phyloP scores from a whole-genome alignment of 192 early-diverging fungal species.

The Linnemannia exigua region DNA sequence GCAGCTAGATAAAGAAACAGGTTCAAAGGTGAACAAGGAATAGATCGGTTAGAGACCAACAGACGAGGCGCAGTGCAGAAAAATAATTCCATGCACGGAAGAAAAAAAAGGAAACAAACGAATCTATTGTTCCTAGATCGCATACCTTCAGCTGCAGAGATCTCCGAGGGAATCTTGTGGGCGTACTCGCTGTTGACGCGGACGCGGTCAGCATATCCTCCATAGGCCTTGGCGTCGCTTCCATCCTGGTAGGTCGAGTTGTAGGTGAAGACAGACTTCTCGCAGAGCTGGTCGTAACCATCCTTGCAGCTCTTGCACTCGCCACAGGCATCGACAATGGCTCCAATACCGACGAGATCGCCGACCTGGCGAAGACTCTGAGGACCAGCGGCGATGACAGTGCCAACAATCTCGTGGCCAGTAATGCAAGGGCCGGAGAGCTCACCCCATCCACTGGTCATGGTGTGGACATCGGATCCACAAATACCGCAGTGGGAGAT shows the following conservation, averaged over 20 bases:
- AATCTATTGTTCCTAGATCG: slow-evolving; percentile 29
- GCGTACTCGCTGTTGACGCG: slow-evolving; percentile 73
- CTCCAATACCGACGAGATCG: slow-evolving; percentile 78
- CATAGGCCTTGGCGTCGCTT: slow-evolving; percentile 69
- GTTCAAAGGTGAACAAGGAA: background rate
- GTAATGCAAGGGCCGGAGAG: slow-evolving; percentile 41
- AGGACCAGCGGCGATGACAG: slow-evolving; percentile 48
- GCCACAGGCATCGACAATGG: slow-evolving; percentile 72
- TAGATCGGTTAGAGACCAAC: background rate
- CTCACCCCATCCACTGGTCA: slow-evolving; percentile 72
- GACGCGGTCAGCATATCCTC: slow-evolving; percentile 69
- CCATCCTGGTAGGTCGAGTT: slow-evolving; percentile 70
- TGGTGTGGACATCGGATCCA: slow-evolving; percentile 80
- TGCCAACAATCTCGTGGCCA: slow-evolving; percentile 69
- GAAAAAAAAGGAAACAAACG: background rate
- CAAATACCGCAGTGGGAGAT: slow-evolving; percentile 85
- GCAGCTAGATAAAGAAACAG: slow-evolving; percentile 60
- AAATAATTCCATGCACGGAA: background rate
- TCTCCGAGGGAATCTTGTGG: slow-evolving; percentile 72
- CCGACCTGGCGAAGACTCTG: slow-evolving; percentile 63
- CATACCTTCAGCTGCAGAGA: slow-evolving; percentile 66
- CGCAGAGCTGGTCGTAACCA: slow-evolving; percentile 51
- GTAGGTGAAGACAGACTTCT: slow-evolving; percentile 65
- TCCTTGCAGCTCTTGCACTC: slow-evolving; percentile 55
- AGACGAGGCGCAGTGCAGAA: background rate